Percentiles rank a stretch among this genome's conserved stretches.
Evolutionary conservation across 1,284 basidiomycete genomes (phyloP).

Genomic region (Ustilago vetiveriae): DNA sequence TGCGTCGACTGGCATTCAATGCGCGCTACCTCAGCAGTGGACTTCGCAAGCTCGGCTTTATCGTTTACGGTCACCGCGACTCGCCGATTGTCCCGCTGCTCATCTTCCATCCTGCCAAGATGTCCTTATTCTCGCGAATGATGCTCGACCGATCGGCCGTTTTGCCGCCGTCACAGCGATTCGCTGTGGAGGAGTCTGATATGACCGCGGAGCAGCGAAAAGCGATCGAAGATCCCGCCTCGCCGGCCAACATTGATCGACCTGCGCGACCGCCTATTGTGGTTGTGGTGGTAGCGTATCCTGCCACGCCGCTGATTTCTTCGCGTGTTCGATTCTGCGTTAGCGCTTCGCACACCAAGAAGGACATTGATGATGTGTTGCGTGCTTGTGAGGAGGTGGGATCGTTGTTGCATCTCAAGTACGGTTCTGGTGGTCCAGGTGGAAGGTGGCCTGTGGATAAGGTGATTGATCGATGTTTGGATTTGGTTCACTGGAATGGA

Average conservation of each 20-base stretch:
- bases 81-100: constrained; percentile 93
- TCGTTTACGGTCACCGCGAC: constrained; percentile 90
- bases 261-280: constrained; percentile 60
- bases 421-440: constrained; percentile 74
- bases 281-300: constrained; percentile 69
- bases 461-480: constrained; percentile 78
- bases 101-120: constrained; percentile 82
- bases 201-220: constrained; percentile 40
- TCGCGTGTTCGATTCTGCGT: constrained; percentile 93
- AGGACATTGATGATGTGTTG: constrained; percentile 89
- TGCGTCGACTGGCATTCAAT: constrained; percentile 93
- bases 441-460: constrained; percentile 85
- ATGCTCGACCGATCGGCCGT: constrained; percentile 61
- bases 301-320: constrained; percentile 89
- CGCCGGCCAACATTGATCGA: constrained; percentile 31
- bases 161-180: constrained; percentile 59
- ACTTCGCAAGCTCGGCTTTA: constrained; percentile 91
- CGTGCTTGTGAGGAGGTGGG: constrained; percentile 93
- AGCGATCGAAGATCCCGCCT: constrained; percentile 47
- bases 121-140: constrained; percentile 63
- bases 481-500: constrained; percentile 74
- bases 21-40: constrained; percentile 88
- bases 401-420: constrained; percentile 78
- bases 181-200: constrained; percentile 41
- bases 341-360: constrained; percentile 93